Conservation (phyloP, 2,329 filamentous ascomycete species). For the Colletotrichum noveboracense region DNA sequence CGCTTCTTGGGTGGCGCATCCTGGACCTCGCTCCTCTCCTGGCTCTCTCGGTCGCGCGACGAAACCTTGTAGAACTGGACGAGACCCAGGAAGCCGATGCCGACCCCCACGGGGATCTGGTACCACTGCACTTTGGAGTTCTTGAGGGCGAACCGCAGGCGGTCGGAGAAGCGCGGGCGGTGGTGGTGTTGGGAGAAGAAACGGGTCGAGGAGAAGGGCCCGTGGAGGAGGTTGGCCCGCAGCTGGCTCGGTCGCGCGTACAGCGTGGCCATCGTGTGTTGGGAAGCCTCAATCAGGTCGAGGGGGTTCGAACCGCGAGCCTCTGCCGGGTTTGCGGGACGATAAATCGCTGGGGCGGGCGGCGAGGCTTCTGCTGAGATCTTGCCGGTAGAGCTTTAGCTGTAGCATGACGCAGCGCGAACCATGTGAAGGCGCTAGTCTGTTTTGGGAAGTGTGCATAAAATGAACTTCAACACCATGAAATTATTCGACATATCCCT, state of each 20-base stretch:
- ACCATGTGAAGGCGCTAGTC: slow-evolving; percentile 9
- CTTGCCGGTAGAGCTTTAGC: slow-evolving; percentile 6
- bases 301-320: not conserved
- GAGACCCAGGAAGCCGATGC: slow-evolving; percentile 82
- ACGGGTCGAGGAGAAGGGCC: slow-evolving; percentile 32
- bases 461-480: not conserved
- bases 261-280: slow-evolving; percentile 35
- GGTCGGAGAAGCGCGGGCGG: slow-evolving; percentile 55
- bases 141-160: slow-evolving; percentile 53
- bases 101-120: slow-evolving; percentile 85
- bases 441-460: not conserved
- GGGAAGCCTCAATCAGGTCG: not conserved
- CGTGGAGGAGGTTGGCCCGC: slow-evolving; percentile 32
- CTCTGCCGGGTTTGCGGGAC: not conserved
- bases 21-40: slow-evolving; percentile 48
- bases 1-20: slow-evolving; percentile 55
- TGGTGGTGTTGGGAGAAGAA: slow-evolving; percentile 47
- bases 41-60: slow-evolving; percentile 57
- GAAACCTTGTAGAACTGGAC: slow-evolving; percentile 84
- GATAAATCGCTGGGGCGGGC: not conserved
- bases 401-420: slow-evolving; percentile 21
- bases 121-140: slow-evolving; percentile 79
- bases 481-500: not conserved
- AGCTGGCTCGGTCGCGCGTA: slow-evolving; percentile 38
- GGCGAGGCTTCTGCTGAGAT: slow-evolving; percentile 4